A percentile compares a stretch with the other conserved stretches of the same genome.
phyloP scores from a whole-genome alignment of 768 basidiomycete genomes.

The Exsudoporus frostii region DNA sequence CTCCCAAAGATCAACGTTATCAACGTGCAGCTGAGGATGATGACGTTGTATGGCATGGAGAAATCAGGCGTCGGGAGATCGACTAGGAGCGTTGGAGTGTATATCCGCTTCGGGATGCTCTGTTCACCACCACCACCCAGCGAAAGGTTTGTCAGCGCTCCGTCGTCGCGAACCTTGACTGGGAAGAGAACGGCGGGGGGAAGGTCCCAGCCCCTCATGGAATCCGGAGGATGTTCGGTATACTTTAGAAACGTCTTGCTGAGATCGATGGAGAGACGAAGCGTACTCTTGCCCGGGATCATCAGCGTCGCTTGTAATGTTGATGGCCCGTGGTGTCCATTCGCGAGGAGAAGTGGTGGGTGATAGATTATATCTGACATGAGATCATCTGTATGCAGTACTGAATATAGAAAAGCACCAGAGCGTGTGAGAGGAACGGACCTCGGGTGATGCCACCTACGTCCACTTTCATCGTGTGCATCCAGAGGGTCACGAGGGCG shows the following conservation, averaged over 20 bases:
- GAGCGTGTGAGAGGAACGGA: slow-evolving; percentile 25
- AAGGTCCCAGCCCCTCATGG: slow-evolving; percentile 92
- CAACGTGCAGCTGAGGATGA: slow-evolving; percentile 91
- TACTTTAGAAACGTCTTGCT: slow-evolving; percentile 86
- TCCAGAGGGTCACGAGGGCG: slow-evolving; percentile 85
- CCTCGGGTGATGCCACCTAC: slow-evolving; percentile 47
- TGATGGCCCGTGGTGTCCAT: slow-evolving; percentile 42
- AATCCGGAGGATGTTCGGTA: slow-evolving; percentile 94
- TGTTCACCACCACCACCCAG: neutral
- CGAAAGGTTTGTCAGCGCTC: neutral
- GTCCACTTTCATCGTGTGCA: slow-evolving; percentile 67
- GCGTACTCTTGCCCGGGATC: slow-evolving; percentile 64
- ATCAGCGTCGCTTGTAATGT: slow-evolving; percentile 68
- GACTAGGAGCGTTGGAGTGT: slow-evolving; percentile 78
- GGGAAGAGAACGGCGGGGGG: slow-evolving; percentile 78
- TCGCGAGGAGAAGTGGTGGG: slow-evolving; percentile 31
- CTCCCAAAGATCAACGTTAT: slow-evolving; percentile 93
- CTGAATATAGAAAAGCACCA: neutral
- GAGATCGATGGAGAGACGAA: slow-evolving; percentile 70
- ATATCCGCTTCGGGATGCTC: slow-evolving; percentile 46
- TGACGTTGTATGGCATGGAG: slow-evolving; percentile 99
- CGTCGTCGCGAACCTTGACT: neutral
- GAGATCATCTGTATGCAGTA: slow-evolving; percentile 48
- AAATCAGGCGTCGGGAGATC: slow-evolving; percentile 99
- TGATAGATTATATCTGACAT: slow-evolving; percentile 63